phyloP scores from a whole-genome alignment of 139 green algal species.

The Diplosphaera chodatii region DNA sequence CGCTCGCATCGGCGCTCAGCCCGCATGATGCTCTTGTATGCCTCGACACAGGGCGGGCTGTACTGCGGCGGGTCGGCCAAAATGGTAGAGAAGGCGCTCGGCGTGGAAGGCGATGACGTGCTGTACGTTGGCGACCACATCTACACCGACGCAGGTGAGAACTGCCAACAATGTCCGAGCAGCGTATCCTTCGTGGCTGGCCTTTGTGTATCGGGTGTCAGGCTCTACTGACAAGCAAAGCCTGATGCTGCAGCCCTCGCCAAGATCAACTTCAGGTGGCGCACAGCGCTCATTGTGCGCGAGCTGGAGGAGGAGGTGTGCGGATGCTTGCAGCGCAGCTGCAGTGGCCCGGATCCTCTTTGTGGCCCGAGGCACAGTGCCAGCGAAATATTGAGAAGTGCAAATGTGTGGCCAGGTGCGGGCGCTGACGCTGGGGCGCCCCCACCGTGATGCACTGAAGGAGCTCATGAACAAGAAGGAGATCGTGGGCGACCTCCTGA shows the following conservation, averaged over 20 bases:
- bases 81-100: conserved; percentile 86
- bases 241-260: conserved; percentile 66
- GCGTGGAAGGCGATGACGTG: conserved; percentile 81
- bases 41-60: conserved; percentile 58
- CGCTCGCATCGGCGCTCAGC: too few relatives aligned
- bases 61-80: conserved; percentile 81
- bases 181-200: too few relatives aligned
- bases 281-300: conserved; percentile 79
- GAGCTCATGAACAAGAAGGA: conserved; percentile 93
- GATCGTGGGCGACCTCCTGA: conserved; percentile 86
- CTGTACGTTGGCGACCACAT: conserved; percentile 94
- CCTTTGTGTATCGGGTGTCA: too few relatives aligned
- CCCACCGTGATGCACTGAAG: conserved; percentile 43
- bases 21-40: too few relatives aligned
- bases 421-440: conserved; percentile 57
- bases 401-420: conserved; percentile 36
- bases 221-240: background rate
- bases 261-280: conserved; percentile 88
- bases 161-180: too few relatives aligned
- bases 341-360: too few relatives aligned
- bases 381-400: too few relatives aligned
- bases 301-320: conserved; percentile 86
- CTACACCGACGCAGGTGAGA: conserved; percentile 43
- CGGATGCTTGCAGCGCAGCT: background rate
- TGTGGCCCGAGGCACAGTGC: too few relatives aligned